Base-by-base conservation (phyloP, 116 monocot genomes). In the Phalaenopsis hybrid region DNA sequence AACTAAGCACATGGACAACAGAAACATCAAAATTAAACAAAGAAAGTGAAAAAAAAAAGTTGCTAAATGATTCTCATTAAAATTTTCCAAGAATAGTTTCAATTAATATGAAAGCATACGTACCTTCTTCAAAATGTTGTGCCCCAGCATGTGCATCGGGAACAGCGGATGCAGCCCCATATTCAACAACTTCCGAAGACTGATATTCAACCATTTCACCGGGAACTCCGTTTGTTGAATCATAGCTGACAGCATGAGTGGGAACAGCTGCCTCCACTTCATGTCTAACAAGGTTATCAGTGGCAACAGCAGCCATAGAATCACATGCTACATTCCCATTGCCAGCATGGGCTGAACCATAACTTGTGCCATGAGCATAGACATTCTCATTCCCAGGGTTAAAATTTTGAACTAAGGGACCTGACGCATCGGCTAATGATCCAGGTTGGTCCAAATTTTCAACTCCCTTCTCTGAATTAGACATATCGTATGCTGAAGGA, bases 41-140 rank as follows among this genome's bases (percentile, higher is more conserved):
- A 55, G 3, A 16, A 8, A 44, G 23, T 43, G 44, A 16, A 55
- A 76, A 80, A 44, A 48, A 48, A 11, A 21, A 76, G 18, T 33
- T 79, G 11, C 4, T 21, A 78, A 48, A 50, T 25, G 44, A 16
- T 28, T 51, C 52, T 6, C 17, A 17, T 12, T 10, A 77, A 50
- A 68, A 69, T 50, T 34, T 25, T 68, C 2, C 17, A 69, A 79
- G 20, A 25, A 6, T 20, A 63, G 20, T 23, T 20, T n/a, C 12
- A 21, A 49, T 23, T 67, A 28, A 31, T 28, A 69, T 48, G 20
- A 59, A 84, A 82, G 8, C 57, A 72, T 46, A 74, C 73, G 76
- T 79, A 85, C 84, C 91, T 65, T 87, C 89, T 44, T 73, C 84
- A 85, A 85, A 91, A 17, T 85, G 89, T 74, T 86, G 89, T 12